Conservation (phyloP, 1,284 basidiomycete species). For the Fomes fomentarius region DNA sequence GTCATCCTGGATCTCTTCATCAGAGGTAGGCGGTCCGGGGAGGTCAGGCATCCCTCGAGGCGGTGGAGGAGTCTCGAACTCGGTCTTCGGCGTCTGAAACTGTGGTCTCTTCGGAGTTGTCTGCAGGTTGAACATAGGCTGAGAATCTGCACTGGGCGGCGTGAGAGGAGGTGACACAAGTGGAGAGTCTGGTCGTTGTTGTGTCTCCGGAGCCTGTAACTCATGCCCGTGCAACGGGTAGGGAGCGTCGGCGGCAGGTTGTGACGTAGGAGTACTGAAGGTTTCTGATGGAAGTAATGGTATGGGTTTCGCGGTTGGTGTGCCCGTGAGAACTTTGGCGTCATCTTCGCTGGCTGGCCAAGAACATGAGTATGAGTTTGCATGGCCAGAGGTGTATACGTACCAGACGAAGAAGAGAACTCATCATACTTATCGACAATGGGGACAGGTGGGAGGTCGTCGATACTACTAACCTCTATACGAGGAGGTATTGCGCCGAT, state of each 20-base stretch:
- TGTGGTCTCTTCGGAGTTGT: constrained; percentile 57
- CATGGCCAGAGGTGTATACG: constrained; percentile 11
- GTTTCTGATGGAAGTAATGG: constrained; percentile 26
- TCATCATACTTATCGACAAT: constrained; percentile 30
- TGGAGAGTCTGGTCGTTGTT: constrained; percentile 12
- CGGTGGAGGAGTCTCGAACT: constrained; percentile 65
- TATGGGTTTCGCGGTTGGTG: constrained; percentile 43
- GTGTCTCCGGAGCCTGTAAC: neutral
- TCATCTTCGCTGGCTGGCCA: constrained; percentile 44
- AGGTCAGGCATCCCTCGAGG: constrained; percentile 48
- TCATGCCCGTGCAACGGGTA: constrained; percentile 3
- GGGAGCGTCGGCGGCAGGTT: constrained; percentile 1
- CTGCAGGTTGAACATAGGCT: constrained; percentile 23
- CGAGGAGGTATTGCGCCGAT: constrained; percentile 31
- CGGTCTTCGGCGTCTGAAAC: constrained; percentile 44
- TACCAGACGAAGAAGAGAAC: constrained; percentile 35
- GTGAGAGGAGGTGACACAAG: constrained; percentile 21
- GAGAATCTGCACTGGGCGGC: constrained; percentile 15
- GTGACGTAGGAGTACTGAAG: constrained; percentile 27
- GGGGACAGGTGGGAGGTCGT: constrained; percentile 25
- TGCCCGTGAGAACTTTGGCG: constrained; percentile 32
- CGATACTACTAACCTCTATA: constrained; percentile 21
- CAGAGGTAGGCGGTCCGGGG: constrained; percentile 55
- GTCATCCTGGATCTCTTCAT: constrained; percentile 43
- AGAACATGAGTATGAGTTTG: neutral